Base-by-base conservation (phyloP, 2,329 filamentous ascomycete species). In the Lecanoromycetidae sp. region DNA sequence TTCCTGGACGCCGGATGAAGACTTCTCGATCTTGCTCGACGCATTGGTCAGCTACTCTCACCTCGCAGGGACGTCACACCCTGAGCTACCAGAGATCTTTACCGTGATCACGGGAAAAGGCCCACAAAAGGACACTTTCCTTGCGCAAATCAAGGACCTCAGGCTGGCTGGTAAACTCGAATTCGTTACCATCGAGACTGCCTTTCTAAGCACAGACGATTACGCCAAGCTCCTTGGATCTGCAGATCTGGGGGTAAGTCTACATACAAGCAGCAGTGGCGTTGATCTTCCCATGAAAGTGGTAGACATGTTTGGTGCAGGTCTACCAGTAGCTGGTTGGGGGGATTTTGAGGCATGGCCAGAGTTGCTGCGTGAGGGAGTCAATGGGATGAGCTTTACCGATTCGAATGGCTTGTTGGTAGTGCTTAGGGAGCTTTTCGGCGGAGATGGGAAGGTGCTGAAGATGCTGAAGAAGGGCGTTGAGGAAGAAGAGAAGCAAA, bases 251-350 rank as follows among this genome's bases (percentile, higher is more conserved):
- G 91, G 91, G 8, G 78, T 98, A 20, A 94, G 86, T 48, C 70
- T 98, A 22, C 91, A 98, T 67, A 94, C 79, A 54, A 95, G 87
- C 12, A 93, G 84, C 55, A 94, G 87, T 2, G 91, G 91, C 1
- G 87, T 98, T 0, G 91, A 98, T 64, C 70, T 98, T 17, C 91
- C 91, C 0, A 98, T 98, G 91, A 98, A 98, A 66, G 87, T 98
- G 1, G 88, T 98, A 12, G 91, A 98, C 62, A 95, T 98, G 88
- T 96, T 98, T 62, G 91, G 91, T 2, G 84, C 88, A 0, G 91
- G 90, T 0, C 69, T 98, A 23, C 91, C 91, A 0, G 91, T 98
- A 0, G 80, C 82, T 0, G 90, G 87, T 3, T 96, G 91, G 73
- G 77, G 77, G 22, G 75, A 76, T 2, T 98, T 94, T 59, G 80